phyloP scores from a whole-genome alignment of 202 grass and related monocot genomes.

The Zizania palustris region DNA sequence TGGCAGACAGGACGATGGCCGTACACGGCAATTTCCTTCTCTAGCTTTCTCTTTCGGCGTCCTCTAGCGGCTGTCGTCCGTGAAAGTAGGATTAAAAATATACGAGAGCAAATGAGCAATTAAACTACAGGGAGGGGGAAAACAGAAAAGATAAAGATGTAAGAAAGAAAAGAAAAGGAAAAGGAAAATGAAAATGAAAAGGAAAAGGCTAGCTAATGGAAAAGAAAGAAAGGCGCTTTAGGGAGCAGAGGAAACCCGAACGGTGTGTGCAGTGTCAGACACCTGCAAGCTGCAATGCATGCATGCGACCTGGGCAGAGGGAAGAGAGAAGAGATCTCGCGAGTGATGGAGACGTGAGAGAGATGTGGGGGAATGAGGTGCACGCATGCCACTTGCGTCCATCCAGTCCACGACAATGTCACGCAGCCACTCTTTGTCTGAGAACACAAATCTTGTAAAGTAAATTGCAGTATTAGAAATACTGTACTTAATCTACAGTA shows the following conservation, averaged over 20 bases:
- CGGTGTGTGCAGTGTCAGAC: not conserved
- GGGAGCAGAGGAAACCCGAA: slow-evolving; percentile 39
- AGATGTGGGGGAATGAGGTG: slow-evolving; percentile 21
- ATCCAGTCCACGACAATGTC: slow-evolving; percentile 42
- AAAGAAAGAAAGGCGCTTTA: slow-evolving; percentile 32
- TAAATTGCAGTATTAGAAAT: too few species aligned
- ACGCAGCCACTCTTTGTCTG: slow-evolving; percentile 23
- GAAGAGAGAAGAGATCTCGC: not conserved
- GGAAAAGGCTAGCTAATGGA: not conserved
- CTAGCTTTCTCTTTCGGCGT: not conserved
- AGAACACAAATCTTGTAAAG: too few species aligned
- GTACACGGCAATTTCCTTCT: not conserved
- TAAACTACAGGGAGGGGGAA: too few species aligned
- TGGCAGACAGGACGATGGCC: too few species aligned
- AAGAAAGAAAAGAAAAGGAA: not conserved
- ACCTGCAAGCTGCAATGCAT: not conserved
- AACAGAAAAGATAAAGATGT: not conserved
- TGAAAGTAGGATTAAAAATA: slow-evolving; percentile 35
- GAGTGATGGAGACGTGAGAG: slow-evolving; percentile 18
- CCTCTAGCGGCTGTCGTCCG: slow-evolving; percentile 32
- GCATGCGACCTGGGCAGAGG: not conserved
- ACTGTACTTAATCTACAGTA: too few species aligned
- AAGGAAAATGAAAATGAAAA: too few species aligned
- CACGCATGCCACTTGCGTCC: slow-evolving; percentile 58
- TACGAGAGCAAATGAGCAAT: not conserved